Evolutionary conservation across 345 rosid species (phyloP), one percentile per base, ranked within the genome.

Genomic region (Dimocarpus longan): DNA sequence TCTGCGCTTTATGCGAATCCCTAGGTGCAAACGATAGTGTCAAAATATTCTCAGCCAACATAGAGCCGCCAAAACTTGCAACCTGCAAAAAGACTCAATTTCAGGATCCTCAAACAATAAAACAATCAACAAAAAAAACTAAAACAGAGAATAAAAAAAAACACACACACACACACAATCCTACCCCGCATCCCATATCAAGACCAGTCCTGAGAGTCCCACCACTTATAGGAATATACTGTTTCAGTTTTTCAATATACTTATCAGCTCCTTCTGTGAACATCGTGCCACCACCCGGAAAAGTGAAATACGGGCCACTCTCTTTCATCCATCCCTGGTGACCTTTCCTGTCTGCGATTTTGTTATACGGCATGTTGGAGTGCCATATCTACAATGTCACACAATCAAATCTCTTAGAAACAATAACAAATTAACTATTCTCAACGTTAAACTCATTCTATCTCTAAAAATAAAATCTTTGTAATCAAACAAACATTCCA

Each of bases 211-310:
- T 85, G 39, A 96, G 80, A 80, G 85, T 84, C 68, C 98, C 98
- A 4, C 86, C 88, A 18, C 78, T 82, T 8, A 96, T 84, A 0
- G 95, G 98, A 71, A 94, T 90, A 81, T 94, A 92, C 86, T 92
- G 93, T 9, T 89, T 89, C 64, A 97, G 98, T 50, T 93, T 97
- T 44, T 92, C 95, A 26, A 97, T 91, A 80, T 97, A 97, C 11
- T 88, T 91, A 6, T 89, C 89, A 1, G 98, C 98, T 69, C 99
- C 99, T 18, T 94, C 97, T 16, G 99, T 95, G 52, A 93, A 97
- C 99, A 94, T 97, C 0, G 99, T 97, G 79, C 98, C 99, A 62
- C 99, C 99, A 40, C 99, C 99, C 19, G 99, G 99, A 84, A 97
- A 97, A 73, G 85, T 83, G 79, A 97, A 97, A 83, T 91, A 81